Conservation (phyloP, 2,329 filamentous ascomycete species). For the Stenocarpella maydis region DNA sequence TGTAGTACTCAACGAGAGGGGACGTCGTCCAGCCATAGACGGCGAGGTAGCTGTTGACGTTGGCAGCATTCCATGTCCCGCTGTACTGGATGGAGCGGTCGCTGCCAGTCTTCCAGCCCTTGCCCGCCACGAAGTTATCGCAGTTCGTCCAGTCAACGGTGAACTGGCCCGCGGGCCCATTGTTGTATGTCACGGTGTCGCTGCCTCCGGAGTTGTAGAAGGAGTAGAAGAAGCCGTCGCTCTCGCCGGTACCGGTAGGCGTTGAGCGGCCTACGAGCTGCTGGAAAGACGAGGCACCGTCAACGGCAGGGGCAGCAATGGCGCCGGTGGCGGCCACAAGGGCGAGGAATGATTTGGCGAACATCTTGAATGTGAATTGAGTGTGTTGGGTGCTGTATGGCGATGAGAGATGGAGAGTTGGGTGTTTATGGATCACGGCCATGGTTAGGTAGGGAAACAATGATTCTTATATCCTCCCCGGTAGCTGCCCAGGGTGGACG, state of each 20-base stretch:
- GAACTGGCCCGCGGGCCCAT: constrained; percentile 51
- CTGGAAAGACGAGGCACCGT: background rate
- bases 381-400: background rate
- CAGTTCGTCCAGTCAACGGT: constrained; percentile 51
- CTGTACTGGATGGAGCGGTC: constrained; percentile 41
- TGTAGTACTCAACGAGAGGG: constrained; percentile 44
- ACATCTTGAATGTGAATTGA: constrained; percentile 10
- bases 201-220: constrained; percentile 54
- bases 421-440: background rate
- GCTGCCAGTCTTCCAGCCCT: constrained; percentile 63
- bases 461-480: background rate
- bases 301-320: constrained; percentile 7
- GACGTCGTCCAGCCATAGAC: constrained; percentile 46
- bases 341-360: constrained; percentile 17
- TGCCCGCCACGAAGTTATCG: constrained; percentile 64
- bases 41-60: constrained; percentile 43
- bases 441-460: background rate
- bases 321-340: constrained; percentile 16
- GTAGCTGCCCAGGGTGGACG: background rate
- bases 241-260: constrained; percentile 45
- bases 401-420: background rate
- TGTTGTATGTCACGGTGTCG: constrained; percentile 49
- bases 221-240: constrained; percentile 55
- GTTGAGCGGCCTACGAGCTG: constrained; percentile 32
- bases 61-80: constrained; percentile 43